Percentiles rank a stretch among this genome's conserved stretches.
Evolutionary conservation across 257 asterid genomes (phyloP).

Genomic region (Avicennia marina): DNA sequence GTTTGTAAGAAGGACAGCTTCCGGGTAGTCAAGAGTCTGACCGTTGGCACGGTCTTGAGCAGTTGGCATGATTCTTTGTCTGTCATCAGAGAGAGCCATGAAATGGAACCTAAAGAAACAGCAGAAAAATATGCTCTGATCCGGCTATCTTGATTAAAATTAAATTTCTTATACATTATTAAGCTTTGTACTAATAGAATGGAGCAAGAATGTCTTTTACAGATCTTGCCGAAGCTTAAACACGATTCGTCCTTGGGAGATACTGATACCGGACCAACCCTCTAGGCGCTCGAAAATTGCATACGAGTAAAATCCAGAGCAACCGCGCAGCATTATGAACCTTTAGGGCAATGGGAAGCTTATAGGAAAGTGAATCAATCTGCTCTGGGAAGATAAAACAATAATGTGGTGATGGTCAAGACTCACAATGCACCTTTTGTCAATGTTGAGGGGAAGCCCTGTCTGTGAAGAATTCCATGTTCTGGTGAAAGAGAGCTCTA

Average conservation of each 20-base stretch:
- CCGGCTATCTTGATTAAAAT: no score
- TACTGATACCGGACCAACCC: constrained; percentile 37
- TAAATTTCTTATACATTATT: no score
- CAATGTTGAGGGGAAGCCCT: constrained; percentile 61
- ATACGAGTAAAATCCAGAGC: constrained; percentile 44
- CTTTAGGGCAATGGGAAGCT: no score
- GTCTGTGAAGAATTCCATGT: constrained; percentile 35
- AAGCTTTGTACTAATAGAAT: no score
- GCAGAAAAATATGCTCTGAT: not conserved
- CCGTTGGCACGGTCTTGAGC: constrained; percentile 32
- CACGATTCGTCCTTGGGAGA: constrained; percentile 35
- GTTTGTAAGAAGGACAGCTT: constrained; percentile 49
- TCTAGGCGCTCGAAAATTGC: constrained; percentile 30
- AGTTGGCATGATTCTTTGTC: constrained; percentile 57
- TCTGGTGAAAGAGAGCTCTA: constrained; percentile 63
- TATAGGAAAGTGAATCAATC: no score
- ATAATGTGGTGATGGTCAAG: no score
- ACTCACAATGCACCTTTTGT: constrained; percentile 69
- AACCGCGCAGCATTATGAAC: constrained; percentile 31
- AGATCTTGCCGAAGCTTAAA: constrained; percentile 37
- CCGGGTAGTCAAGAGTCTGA: constrained; percentile 33
- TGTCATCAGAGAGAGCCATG: constrained; percentile 61
- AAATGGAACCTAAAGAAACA: constrained; percentile 40
- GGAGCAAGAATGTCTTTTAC: no score
- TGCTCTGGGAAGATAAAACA: no score